Percentiles rank a stretch among this genome's conserved stretches.
phyloP scores from a whole-genome alignment of 2,329 filamentous ascomycete species.

The Aspergillus sp. region DNA sequence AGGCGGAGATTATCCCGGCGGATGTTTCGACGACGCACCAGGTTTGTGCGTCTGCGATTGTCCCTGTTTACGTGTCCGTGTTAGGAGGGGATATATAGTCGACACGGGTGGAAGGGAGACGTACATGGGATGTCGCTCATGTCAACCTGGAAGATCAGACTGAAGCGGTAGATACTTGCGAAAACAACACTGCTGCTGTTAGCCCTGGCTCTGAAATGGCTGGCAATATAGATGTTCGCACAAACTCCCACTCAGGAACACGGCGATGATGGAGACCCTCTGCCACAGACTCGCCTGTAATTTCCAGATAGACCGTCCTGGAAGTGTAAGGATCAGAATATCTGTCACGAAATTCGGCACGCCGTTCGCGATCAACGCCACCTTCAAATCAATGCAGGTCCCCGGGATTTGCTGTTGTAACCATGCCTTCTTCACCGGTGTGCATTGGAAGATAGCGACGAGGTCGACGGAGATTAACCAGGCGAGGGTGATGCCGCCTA shows the following conservation, averaged over 20 bases:
- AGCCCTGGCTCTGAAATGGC: background rate
- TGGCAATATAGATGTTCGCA: background rate
- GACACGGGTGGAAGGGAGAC: no score
- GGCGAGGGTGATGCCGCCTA: slow-evolving; percentile 1
- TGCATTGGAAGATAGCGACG: slow-evolving; percentile 6
- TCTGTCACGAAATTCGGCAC: background rate
- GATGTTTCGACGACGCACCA: slow-evolving; percentile 8
- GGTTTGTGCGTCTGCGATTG: slow-evolving; percentile 4
- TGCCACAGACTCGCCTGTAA: background rate
- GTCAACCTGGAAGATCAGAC: slow-evolving; percentile 4
- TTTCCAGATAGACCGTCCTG: background rate
- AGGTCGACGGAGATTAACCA: slow-evolving; percentile 7
- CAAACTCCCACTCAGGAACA: background rate
- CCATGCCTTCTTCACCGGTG: background rate
- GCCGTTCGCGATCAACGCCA: background rate
- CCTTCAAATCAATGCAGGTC: background rate
- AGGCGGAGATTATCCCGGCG: slow-evolving; percentile 3
- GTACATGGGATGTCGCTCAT: background rate
- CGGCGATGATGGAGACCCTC: background rate
- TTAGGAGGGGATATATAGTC: background rate
- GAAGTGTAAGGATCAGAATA: background rate
- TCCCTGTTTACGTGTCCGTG: background rate
- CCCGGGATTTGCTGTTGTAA: background rate
- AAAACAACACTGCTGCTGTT: background rate
- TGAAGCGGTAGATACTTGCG: slow-evolving; percentile 10